Conservation (phyloP, 495 filamentous ascomycete species). For the Aspergillus carlsbadensis region DNA sequence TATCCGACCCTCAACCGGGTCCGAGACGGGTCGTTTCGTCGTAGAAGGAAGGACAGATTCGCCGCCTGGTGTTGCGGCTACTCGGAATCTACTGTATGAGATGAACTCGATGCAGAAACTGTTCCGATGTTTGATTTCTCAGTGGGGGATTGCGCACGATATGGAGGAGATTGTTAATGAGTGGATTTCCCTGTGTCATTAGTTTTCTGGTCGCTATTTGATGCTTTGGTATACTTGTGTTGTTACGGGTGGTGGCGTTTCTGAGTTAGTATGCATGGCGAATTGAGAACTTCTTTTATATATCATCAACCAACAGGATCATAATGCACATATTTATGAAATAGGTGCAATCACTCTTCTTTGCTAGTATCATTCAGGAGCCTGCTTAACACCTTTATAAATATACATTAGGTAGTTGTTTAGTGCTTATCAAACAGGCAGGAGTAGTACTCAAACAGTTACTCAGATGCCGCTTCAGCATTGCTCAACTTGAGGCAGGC, state of each 20-base stretch:
- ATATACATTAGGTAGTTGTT: too few species aligned
- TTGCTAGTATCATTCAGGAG: too few species aligned
- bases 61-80: conserved; percentile 21
- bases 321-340: too few species aligned
- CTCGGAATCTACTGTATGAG: conserved; percentile 47
- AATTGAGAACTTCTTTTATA: too few species aligned
- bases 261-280: too few species aligned
- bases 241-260: neutral
- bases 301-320: too few species aligned
- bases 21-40: conserved; percentile 40
- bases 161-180: conserved; percentile 48
- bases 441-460: too few species aligned
- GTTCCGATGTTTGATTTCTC: conserved; percentile 45
- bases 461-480: too few species aligned
- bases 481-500: too few species aligned
- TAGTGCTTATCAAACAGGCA: too few species aligned
- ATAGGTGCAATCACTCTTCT: too few species aligned
- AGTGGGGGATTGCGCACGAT: conserved; percentile 51
- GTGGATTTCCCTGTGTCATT: conserved; percentile 49
- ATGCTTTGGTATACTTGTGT: neutral
- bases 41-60: conserved; percentile 26
- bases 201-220: neutral
- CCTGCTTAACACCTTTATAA: too few species aligned
- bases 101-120: conserved; percentile 52
- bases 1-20: conserved; percentile 23